Evolutionary conservation across 1,284 basidiomycete species (phyloP).

Genomic region (Phlebopus sp.): DNA sequence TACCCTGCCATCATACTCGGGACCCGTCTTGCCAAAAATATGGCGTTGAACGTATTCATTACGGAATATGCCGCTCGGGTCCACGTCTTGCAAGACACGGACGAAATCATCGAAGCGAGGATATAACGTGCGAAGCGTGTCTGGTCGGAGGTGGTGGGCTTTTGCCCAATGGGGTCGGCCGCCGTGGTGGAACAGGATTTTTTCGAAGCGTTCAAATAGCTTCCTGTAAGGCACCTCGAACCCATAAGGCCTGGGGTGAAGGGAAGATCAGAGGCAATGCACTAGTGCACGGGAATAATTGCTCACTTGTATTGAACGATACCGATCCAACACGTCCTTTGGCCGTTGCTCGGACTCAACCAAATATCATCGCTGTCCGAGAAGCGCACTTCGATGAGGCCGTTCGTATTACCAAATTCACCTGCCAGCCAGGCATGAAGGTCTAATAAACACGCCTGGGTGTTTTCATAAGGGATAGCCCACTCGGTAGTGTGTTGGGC

Average conservation of each 20-base stretch:
- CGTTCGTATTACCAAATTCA: slow-evolving; percentile 66
- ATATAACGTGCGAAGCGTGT: slow-evolving; percentile 68
- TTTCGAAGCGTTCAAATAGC: slow-evolving; percentile 81
- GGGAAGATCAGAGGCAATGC: slow-evolving; percentile 6
- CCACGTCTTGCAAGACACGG: slow-evolving; percentile 65
- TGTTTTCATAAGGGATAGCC: slow-evolving; percentile 76
- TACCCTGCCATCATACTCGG: slow-evolving; percentile 47
- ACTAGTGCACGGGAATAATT: slow-evolving; percentile 8
- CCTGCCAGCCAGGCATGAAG: slow-evolving; percentile 73
- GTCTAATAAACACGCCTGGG: slow-evolving; percentile 68
- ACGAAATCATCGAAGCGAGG: slow-evolving; percentile 84
- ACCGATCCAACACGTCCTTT: slow-evolving; percentile 91
- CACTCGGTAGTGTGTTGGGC: slow-evolving; percentile 91
- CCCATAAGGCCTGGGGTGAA: slow-evolving; percentile 75
- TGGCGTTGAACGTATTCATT: slow-evolving; percentile 80
- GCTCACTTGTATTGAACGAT: slow-evolving; percentile 91
- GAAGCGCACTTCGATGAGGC: slow-evolving; percentile 90
- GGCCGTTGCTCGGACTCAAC: slow-evolving; percentile 84
- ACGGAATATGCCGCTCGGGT: slow-evolving; percentile 79
- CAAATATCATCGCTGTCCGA: slow-evolving; percentile 89
- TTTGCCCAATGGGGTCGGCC: slow-evolving; percentile 99
- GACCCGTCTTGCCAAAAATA: slow-evolving; percentile 53
- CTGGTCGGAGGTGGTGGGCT: slow-evolving; percentile 75
- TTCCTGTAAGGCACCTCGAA: slow-evolving; percentile 83
- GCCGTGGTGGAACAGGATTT: slow-evolving; percentile 67